Percentiles rank a stretch among this genome's conserved stretches.
Evolutionary conservation across 2,329 filamentous ascomycete genomes (phyloP).

Genomic region (Delphinella strobiligena): DNA sequence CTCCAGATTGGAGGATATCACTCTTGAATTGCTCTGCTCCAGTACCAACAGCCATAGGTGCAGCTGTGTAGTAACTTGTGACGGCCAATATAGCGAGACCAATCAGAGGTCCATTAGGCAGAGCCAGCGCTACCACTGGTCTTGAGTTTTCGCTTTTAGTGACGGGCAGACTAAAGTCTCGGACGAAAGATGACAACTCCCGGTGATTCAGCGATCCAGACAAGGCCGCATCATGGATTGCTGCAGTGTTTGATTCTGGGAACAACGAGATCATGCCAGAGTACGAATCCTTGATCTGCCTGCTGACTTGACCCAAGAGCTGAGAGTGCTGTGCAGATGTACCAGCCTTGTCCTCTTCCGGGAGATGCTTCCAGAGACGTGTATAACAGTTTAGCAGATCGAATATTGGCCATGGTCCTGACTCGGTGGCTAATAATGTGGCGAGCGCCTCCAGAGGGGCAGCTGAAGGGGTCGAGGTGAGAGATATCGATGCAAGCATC

Average conservation of each 20-base stretch:
- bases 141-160: conserved; percentile 16
- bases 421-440: conserved; percentile 12
- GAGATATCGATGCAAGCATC: conserved; percentile 6
- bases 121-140: conserved; percentile 37
- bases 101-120: conserved; percentile 44
- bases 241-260: conserved; percentile 12
- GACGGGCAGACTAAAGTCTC: conserved; percentile 17
- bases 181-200: conserved; percentile 15
- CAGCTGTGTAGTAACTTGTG: conserved; percentile 38
- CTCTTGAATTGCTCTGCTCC: conserved; percentile 37
- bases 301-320: conserved; percentile 13
- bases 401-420: conserved; percentile 18
- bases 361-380: conserved; percentile 25
- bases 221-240: conserved; percentile 19
- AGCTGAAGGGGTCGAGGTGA: conserved; percentile 12
- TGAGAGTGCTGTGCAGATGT: conserved; percentile 9
- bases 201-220: conserved; percentile 15
- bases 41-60: conserved; percentile 39
- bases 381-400: conserved; percentile 23
- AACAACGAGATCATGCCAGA: conserved; percentile 17
- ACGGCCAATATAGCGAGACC: conserved; percentile 39
- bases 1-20: conserved; percentile 37
- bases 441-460: conserved; percentile 16
- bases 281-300: conserved; percentile 19
- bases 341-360: conserved; percentile 24